Conservation (phyloP, 192 early-diverging fungal genomes). For the Backusella tuberculispora region DNA sequence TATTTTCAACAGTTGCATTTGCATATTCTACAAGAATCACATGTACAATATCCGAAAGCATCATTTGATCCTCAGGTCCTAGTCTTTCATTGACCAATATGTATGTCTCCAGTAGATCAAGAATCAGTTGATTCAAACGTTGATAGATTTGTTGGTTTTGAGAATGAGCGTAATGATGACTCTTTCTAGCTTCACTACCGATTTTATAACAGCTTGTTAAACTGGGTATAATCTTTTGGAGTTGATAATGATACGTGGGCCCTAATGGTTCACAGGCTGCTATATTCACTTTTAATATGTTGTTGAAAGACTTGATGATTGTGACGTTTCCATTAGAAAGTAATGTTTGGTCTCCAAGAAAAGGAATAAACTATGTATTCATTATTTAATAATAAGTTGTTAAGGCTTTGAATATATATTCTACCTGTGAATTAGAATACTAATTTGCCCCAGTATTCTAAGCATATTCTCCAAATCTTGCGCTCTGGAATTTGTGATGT, state of each 20-base stretch:
- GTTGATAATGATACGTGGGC: slow-evolving; percentile 17
- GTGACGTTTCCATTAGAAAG: background rate
- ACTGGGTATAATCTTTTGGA: slow-evolving; percentile 4
- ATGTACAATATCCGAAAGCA: slow-evolving; percentile 16
- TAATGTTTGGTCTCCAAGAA: background rate
- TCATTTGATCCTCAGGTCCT: background rate
- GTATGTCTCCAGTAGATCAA: slow-evolving; percentile 15
- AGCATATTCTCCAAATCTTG: slow-evolving; percentile 28
- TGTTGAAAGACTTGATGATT: slow-evolving; percentile 11
- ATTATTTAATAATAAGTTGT: too few relatives aligned
- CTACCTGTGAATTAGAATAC: slow-evolving; percentile 26
- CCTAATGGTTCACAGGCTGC: slow-evolving; percentile 23
- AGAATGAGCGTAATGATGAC: too few relatives aligned
- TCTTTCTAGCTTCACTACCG: background rate
- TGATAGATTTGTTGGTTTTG: background rate
- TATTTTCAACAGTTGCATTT: background rate
- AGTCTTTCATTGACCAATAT: slow-evolving; percentile 13
- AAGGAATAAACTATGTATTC: slow-evolving; percentile 6
- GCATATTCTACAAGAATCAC: slow-evolving; percentile 21
- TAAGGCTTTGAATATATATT: too few relatives aligned
- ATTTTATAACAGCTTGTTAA: slow-evolving; percentile 9
- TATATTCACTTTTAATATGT: slow-evolving; percentile 26
- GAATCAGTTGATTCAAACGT: slow-evolving; percentile 12
- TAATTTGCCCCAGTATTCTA: slow-evolving; percentile 36
- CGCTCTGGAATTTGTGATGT: slow-evolving; percentile 16